These are phyloP conservation scores for Ogataea methanolica DNA, from an alignment of 805 yeast genomes.

Conservation along the genomic window DNA sequence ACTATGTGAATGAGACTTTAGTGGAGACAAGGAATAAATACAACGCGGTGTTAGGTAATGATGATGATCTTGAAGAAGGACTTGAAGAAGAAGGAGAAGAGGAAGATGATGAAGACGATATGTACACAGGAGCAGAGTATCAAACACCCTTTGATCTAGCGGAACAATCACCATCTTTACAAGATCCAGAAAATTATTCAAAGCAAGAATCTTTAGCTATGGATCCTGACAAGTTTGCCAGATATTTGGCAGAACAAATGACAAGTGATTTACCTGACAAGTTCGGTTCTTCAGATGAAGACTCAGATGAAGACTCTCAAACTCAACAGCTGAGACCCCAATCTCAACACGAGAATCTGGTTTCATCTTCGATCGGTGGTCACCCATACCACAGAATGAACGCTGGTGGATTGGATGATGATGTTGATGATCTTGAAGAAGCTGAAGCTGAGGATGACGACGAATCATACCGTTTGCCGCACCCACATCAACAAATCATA, in stretches of 20 bases:
- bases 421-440: constrained; percentile 45
- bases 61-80: constrained; percentile 29
- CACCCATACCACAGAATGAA: constrained; percentile 32
- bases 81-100: constrained; percentile 15
- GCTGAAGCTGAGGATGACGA: constrained; percentile 55
- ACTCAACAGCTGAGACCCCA: constrained; percentile 3
- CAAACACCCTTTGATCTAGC: neutral
- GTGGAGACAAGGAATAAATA: constrained; percentile 91
- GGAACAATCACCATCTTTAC: too few relatives aligned
- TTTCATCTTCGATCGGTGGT: constrained; percentile 28
- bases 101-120: constrained; percentile 15
- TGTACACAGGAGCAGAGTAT: constrained; percentile 3
- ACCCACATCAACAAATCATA: neutral
- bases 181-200: too few relatives aligned
- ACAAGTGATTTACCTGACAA: constrained; percentile 46
- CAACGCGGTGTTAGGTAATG: constrained; percentile 80
- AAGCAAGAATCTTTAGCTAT: constrained; percentile 19
- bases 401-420: constrained; percentile 38
- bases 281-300: constrained; percentile 52
- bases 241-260: constrained; percentile 74
- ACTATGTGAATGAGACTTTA: constrained; percentile 76
- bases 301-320: constrained; percentile 41
- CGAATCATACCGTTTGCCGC: constrained; percentile 27
- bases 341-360: constrained; percentile 10
- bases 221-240: constrained; percentile 53